These are phyloP conservation scores for Hypoxylon lenormandii DNA, from an alignment of 495 filamentous ascomycete species.

Conservation along the genomic window DNA sequence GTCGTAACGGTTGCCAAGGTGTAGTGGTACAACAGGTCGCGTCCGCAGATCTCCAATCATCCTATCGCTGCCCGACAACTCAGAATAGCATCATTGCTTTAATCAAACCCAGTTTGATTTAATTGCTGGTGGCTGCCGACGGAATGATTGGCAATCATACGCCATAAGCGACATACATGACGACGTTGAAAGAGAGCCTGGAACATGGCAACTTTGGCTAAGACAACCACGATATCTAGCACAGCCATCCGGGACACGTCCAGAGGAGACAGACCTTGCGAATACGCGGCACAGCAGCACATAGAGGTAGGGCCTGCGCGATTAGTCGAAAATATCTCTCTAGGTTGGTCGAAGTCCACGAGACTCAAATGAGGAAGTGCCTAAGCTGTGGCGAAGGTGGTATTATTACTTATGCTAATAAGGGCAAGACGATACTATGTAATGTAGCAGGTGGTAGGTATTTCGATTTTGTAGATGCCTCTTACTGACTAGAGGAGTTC, in stretches of 20 bases:
- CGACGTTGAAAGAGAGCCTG: slow-evolving; percentile 6
- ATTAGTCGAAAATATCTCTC: too few relatives aligned
- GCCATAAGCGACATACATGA: slow-evolving; percentile 28
- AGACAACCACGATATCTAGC: too few relatives aligned
- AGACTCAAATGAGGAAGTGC: too few relatives aligned
- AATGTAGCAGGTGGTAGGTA: too few relatives aligned
- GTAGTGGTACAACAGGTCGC: slow-evolving; percentile 11
- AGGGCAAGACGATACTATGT: neutral
- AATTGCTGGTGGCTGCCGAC: slow-evolving; percentile 20
- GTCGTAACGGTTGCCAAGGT: slow-evolving; percentile 21
- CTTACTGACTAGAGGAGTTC: slow-evolving; percentile 26
- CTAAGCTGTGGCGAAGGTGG: too few relatives aligned
- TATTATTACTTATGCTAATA: slow-evolving; percentile 6
- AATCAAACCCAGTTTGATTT: slow-evolving; percentile 38
- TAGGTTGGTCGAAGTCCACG: too few relatives aligned
- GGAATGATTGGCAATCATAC: slow-evolving; percentile 19
- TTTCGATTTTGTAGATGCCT: slow-evolving; percentile 10
- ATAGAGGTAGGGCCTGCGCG: too few relatives aligned
- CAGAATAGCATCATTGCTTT: slow-evolving; percentile 36
- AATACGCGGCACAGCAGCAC: too few relatives aligned
- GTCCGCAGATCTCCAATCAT: slow-evolving; percentile 9
- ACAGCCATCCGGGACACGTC: too few relatives aligned
- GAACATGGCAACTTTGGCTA: neutral
- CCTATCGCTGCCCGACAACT: slow-evolving; percentile 8
- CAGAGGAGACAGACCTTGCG: too few relatives aligned